These are phyloP conservation scores for Penicillium expansum DNA, from an alignment of 2,329 filamentous ascomycete species.

Conservation along the genomic window DNA sequence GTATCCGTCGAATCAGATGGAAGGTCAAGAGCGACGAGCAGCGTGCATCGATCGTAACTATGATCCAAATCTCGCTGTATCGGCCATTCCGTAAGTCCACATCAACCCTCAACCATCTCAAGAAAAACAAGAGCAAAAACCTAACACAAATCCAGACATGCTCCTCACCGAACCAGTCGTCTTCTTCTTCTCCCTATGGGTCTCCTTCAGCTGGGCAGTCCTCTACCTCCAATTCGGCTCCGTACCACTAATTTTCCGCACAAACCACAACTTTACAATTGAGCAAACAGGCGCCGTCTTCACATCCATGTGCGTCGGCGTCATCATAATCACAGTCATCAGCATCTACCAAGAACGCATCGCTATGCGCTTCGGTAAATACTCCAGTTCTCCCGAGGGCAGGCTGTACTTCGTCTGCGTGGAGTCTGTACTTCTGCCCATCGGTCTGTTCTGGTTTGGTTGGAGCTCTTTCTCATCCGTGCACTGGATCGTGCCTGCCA, in stretches of 20 bases:
- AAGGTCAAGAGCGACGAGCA: constrained; percentile 76
- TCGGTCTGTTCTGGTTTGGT: constrained; percentile 78
- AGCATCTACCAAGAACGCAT: constrained; percentile 72
- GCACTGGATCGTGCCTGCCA: constrained; percentile 69
- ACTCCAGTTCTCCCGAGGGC: constrained; percentile 62
- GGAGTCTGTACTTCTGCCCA: constrained; percentile 70
- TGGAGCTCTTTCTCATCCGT: constrained; percentile 63
- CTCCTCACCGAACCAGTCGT: constrained; percentile 63
- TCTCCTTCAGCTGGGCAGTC: constrained; percentile 83
- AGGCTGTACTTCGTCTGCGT: constrained; percentile 81
- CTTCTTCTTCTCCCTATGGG: constrained; percentile 78
- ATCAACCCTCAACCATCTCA: not conserved
- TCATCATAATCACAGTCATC: constrained; percentile 63
- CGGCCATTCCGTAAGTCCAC: constrained; percentile 64
- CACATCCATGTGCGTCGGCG: constrained; percentile 66
- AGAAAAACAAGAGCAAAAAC: not conserved
- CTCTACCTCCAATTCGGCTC: constrained; percentile 82
- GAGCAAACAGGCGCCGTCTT: constrained; percentile 72
- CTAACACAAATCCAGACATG: constrained; percentile 42
- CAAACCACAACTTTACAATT: constrained; percentile 65
- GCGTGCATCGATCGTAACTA: constrained; percentile 62
- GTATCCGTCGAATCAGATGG: constrained; percentile 66
- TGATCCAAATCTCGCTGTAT: constrained; percentile 71
- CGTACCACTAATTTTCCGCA: constrained; percentile 72
- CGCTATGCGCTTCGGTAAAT: constrained; percentile 51